phyloP scores from a whole-genome alignment of 2,329 filamentous ascomycete species.

The Sclerotinia glacialis region DNA sequence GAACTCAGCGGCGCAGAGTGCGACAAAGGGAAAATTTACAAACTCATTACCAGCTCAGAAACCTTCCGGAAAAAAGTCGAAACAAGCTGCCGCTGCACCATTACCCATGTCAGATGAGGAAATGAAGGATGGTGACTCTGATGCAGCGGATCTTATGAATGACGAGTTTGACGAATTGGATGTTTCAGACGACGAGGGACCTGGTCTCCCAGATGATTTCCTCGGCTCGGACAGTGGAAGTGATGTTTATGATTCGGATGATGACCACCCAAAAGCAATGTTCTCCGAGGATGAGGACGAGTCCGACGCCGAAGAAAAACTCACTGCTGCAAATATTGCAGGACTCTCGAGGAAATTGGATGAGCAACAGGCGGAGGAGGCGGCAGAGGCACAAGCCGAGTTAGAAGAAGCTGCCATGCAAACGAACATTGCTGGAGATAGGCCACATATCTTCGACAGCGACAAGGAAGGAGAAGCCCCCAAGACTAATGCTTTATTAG shows the following conservation, averaged over 20 bases:
- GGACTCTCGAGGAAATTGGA: slow-evolving; percentile 86
- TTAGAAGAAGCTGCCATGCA: slow-evolving; percentile 81
- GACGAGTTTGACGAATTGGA: slow-evolving; percentile 44
- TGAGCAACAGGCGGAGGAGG: slow-evolving; percentile 70
- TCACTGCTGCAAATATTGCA: slow-evolving; percentile 95
- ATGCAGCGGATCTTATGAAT: slow-evolving; percentile 48
- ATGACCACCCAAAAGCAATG: slow-evolving; percentile 64
- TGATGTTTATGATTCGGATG: slow-evolving; percentile 48
- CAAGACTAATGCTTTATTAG: slow-evolving; percentile 63
- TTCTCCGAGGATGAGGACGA: slow-evolving; percentile 95
- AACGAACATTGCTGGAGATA: slow-evolving; percentile 85
- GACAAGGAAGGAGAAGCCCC: slow-evolving; percentile 58
- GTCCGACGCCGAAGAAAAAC: slow-evolving; percentile 80
- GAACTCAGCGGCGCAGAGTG: slow-evolving; percentile 36
- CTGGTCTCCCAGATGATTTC: slow-evolving; percentile 56
- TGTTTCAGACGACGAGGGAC: slow-evolving; percentile 38
- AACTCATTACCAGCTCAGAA: slow-evolving; percentile 41
- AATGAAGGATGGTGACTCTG: slow-evolving; percentile 43
- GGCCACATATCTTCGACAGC: slow-evolving; percentile 62
- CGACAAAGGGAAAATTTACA: slow-evolving; percentile 39
- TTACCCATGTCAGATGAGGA: slow-evolving; percentile 44
- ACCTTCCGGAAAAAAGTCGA: slow-evolving; percentile 40
- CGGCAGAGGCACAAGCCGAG: slow-evolving; percentile 79
- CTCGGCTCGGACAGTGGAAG: slow-evolving; percentile 41
- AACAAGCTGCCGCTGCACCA: slow-evolving; percentile 44